These are phyloP conservation scores for Colletotrichum sp. DNA, from an alignment of 2,329 filamentous ascomycete genomes.

Conservation along the genomic window DNA sequence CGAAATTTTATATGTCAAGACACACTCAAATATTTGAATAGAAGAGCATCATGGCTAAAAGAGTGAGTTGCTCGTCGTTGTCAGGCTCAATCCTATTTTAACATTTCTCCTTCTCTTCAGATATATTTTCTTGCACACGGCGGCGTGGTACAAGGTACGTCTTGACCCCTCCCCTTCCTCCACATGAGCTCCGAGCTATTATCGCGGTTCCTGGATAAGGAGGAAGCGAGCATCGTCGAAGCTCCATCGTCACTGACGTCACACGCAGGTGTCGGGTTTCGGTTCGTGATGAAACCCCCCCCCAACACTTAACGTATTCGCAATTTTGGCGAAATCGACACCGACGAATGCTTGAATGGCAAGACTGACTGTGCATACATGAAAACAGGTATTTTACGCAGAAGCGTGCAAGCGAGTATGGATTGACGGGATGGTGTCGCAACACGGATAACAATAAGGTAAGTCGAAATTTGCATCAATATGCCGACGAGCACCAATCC, in stretches of 20 bases:
- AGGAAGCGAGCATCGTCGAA: not conserved
- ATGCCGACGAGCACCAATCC: not conserved
- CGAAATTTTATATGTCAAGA: not conserved
- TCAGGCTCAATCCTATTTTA: not conserved
- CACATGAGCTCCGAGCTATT: conserved; percentile 28
- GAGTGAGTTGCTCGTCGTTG: conserved; percentile 28
- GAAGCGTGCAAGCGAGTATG: conserved; percentile 53
- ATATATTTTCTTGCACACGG: conserved; percentile 71
- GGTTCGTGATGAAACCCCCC: conserved; percentile 37
- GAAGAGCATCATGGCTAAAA: conserved; percentile 35
- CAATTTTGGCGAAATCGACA: not conserved
- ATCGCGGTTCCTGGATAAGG: conserved; percentile 7
- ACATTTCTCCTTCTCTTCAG: conserved; percentile 35
- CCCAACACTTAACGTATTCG: not conserved
- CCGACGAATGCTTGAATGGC: not conserved
- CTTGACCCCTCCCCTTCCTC: conserved; percentile 53
- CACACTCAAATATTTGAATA: not conserved
- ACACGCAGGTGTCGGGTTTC: conserved; percentile 58
- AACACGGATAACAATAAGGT: conserved; percentile 64
- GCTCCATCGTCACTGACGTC: conserved; percentile 28
- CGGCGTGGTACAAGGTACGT: conserved; percentile 68
- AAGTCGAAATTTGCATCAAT: not conserved
- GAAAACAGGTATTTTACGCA: conserved; percentile 56
- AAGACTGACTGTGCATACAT: not conserved
- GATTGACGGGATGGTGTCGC: conserved; percentile 65